These are phyloP conservation scores for Salix purpurea DNA, from an alignment of 345 rosid species.

Conservation along the genomic window DNA sequence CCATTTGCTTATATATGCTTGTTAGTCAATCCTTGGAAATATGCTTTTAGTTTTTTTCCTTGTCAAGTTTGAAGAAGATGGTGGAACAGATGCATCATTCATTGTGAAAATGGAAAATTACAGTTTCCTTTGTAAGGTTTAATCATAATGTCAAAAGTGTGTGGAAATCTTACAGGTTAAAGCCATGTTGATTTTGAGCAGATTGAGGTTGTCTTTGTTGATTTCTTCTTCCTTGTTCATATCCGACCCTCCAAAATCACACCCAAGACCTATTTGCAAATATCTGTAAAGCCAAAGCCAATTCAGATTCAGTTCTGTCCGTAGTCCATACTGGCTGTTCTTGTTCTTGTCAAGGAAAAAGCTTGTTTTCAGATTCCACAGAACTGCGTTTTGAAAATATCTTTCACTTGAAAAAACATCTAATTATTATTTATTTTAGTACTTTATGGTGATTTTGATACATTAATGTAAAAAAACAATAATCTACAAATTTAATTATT, in stretches of 20 bases:
- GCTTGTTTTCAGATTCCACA: slow-evolving; percentile 22
- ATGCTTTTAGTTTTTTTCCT: not conserved
- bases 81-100: not conserved
- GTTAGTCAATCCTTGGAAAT: not conserved
- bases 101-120: not conserved
- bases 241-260: no score
- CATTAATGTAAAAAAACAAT: no score
- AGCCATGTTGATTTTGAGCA: not conserved
- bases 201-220: not conserved
- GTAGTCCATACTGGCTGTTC: no score
- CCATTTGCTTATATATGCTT: not conserved
- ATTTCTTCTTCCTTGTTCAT: not conserved
- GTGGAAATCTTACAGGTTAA: not conserved
- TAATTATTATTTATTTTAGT: no score
- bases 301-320: no score
- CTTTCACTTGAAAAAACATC: no score
- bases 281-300: no score
- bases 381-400: not conserved
- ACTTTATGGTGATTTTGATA: no score
- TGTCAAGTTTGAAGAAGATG: not conserved
- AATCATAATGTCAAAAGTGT: not conserved
- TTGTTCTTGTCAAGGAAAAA: slow-evolving; percentile 33
- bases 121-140: not conserved
- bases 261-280: no score
- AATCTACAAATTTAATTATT: no score